A percentile compares a stretch with the other conserved stretches of the same genome.
phyloP scores from a whole-genome alignment of 257 asterid species.

The Solanum pinnatisectum region DNA sequence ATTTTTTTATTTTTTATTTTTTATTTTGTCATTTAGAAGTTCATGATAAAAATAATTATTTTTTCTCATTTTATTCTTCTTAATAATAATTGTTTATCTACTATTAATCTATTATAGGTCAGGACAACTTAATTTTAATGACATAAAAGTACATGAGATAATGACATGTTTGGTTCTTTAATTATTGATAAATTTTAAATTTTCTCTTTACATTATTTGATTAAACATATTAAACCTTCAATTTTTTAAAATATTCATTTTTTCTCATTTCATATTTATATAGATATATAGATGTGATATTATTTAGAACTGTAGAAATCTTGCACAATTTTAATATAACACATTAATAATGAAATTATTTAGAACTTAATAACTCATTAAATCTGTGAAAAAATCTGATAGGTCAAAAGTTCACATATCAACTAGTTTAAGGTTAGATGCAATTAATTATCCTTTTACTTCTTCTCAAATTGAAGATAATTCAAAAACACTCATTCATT shows the following conservation, averaged over 20 bases:
- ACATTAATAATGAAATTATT: neutral
- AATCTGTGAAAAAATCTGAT: neutral
- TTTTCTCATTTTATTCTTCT: neutral
- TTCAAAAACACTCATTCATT: too few species aligned
- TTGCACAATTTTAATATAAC: neutral
- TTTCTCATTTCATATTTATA: neutral
- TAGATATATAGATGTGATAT: neutral
- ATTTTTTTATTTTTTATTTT: neutral
- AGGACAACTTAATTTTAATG: neutral
- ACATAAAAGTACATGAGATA: neutral
- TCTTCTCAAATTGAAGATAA: neutral
- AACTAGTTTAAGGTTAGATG: neutral
- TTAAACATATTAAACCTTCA: neutral
- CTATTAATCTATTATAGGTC: neutral
- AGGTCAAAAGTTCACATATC: neutral
- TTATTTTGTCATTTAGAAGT: neutral
- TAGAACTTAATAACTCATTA: neutral
- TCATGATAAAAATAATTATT: neutral
- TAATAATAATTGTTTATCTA: neutral
- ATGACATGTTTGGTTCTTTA: neutral
- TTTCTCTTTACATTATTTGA: neutral
- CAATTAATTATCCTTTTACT: neutral
- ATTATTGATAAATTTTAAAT: neutral
- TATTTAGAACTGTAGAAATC: neutral
- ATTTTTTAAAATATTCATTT: neutral